Evolutionary conservation across 352 stramenopile genomes (phyloP), one percentile per base, ranked within the genome.

Genomic region (Globisporangium abappressorium): DNA sequence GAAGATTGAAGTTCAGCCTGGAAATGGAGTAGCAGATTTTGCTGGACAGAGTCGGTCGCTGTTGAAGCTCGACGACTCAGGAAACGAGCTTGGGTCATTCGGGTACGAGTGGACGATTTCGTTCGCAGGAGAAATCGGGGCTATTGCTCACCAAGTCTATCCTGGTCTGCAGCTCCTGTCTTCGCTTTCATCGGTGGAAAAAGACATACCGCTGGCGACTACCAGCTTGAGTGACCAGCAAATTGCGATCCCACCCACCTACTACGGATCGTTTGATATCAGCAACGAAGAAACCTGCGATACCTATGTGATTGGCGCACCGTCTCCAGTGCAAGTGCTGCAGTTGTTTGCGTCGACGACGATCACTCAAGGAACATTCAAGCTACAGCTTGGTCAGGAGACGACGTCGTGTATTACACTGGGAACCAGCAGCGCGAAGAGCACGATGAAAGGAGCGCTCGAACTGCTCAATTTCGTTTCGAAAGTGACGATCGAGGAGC

Each of bases 31-130:
- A 1, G 33, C 15, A 1, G 64, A 62, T 36, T 89, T 81, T 57
- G 78, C 66, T 7, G 60, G 22, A 0, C 75, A 81, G 24, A 63
- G 36, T 8, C 65, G 41, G 2, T 34, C 68, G 22, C 24, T 90
- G 20, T 59, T 93, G 2, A 79, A 76, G 33, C 14, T 84, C 0
- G 84, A 94, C 57, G 20, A 43, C 0, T 72, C 68, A 20, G 84
- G 85, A 2, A 77, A 57, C 22, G 68, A 78, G 43, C 54, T 51
- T 3, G 82, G 86, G 0, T 67, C 84, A 2, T 78, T 69, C 51
- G 86, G 86, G 4, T 94, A 93, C 62, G 67, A 82, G 53, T 94
- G 86, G 86, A 84, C 76, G 0, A 82, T 94, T 57, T 81, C 78
- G 0, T 94, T 93, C 56, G 53, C 66, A n/a, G 78, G 81, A 4